phyloP scores from a whole-genome alignment of 352 stramenopile species.

The Globisporangium splendens region DNA sequence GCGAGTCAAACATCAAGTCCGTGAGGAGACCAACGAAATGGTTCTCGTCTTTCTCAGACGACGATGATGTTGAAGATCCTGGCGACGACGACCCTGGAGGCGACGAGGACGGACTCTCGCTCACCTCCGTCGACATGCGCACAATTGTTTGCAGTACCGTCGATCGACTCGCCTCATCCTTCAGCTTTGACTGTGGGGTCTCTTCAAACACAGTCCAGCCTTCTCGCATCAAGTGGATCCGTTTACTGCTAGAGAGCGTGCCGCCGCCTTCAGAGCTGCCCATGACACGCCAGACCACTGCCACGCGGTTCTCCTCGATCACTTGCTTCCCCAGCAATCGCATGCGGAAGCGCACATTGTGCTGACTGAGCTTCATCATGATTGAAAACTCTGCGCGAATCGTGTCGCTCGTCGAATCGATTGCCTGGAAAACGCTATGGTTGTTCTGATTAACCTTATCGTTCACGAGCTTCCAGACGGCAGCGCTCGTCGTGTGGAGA shows the following conservation, averaged over 20 bases:
- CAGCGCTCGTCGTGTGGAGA: neutral
- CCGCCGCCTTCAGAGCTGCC: neutral
- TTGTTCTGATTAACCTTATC: neutral
- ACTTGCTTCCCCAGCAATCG: neutral
- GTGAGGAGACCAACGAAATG: too few relatives aligned
- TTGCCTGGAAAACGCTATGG: neutral
- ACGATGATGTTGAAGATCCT: too few relatives aligned
- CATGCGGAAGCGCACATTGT: neutral
- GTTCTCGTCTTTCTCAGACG: too few relatives aligned
- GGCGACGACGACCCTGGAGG: too few relatives aligned
- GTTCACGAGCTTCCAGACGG: conserved; percentile 3
- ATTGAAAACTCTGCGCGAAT: conserved; percentile 1
- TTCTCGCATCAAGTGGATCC: neutral
- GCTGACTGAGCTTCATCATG: neutral
- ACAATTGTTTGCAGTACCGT: too few relatives aligned
- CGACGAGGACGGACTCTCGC: too few relatives aligned
- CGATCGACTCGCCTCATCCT: too few relatives aligned
- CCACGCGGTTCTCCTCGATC: conserved; percentile 1
- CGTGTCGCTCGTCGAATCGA: neutral
- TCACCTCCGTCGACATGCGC: too few relatives aligned
- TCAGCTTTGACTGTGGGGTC: neutral
- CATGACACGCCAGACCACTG: neutral
- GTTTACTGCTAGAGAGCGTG: neutral
- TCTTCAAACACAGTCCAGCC: conserved; percentile 10
- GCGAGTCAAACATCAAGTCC: too few relatives aligned